phyloP scores from a whole-genome alignment of 441 rosid species.

The Gossypium davidsonii region DNA sequence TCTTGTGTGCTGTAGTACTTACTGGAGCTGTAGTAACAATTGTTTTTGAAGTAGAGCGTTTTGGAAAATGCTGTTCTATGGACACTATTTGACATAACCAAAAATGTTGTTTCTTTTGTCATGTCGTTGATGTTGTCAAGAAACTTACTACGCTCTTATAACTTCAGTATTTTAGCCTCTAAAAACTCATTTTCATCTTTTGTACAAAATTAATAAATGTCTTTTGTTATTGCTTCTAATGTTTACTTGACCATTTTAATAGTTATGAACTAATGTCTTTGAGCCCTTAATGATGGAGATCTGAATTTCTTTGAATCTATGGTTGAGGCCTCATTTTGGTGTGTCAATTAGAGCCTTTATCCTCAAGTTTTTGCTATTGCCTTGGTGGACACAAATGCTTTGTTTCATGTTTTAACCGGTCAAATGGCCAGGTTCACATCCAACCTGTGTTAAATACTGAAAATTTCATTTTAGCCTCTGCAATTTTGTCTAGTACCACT shows the following conservation, averaged over 20 bases:
- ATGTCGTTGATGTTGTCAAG: background rate
- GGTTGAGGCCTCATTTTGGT: background rate
- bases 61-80: background rate
- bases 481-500: background rate
- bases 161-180: background rate
- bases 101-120: background rate
- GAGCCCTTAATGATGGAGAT: background rate
- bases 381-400: too few relatives aligned
- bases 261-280: background rate
- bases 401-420: background rate
- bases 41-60: background rate
- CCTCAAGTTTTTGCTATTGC: background rate
- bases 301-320: background rate
- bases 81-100: background rate
- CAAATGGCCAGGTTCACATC: background rate
- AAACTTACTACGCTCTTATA: background rate
- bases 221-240: background rate
- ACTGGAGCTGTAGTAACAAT: background rate
- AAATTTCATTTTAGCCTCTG: background rate
- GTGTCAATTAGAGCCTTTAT: background rate
- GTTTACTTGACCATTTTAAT: background rate
- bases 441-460: background rate
- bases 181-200: background rate
- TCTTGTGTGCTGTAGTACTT: background rate
- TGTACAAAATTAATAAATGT: background rate